A percentile compares a stretch with the other conserved stretches of the same genome.
Evolutionary conservation across 192 early-diverging fungal genomes (phyloP).

Genomic region (Mortierella alpina): DNA sequence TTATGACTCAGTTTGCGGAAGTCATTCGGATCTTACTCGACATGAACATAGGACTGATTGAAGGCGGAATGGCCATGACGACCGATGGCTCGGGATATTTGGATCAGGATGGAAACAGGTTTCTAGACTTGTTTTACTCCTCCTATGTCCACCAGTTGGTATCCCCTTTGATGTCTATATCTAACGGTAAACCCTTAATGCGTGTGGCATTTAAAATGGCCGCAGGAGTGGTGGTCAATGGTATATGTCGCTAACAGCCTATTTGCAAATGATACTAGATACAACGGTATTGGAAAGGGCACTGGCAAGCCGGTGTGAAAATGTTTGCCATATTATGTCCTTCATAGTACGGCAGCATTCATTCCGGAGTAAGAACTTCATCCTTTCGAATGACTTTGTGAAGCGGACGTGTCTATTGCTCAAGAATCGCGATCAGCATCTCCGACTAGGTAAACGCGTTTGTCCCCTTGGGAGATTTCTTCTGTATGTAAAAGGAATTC

Average conservation of each 20-base stretch:
- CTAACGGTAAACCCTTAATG: conserved; percentile 33
- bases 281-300: conserved; percentile 22
- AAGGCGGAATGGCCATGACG: conserved; percentile 20
- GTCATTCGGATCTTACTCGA: conserved; percentile 82
- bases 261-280: background rate
- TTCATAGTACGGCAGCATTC: conserved; percentile 77
- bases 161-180: conserved; percentile 65
- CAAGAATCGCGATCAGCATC: conserved; percentile 68
- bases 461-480: background rate
- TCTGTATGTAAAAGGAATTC: too few relatives aligned
- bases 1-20: conserved; percentile 78
- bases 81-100: conserved; percentile 2
- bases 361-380: conserved; percentile 76
- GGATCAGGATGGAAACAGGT: conserved; percentile 73
- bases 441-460: conserved; percentile 70
- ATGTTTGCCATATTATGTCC: conserved; percentile 79
- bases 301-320: conserved; percentile 54
- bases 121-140: conserved; percentile 83
- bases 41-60: conserved; percentile 29
- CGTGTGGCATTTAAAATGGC: too few relatives aligned
- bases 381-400: conserved; percentile 68
- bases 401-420: conserved; percentile 72
- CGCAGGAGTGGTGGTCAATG: too few relatives aligned
- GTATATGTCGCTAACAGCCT: too few relatives aligned
- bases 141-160: conserved; percentile 65